phyloP scores from a whole-genome alignment of 495 filamentous ascomycete genomes.

The Hypoxylon cercidicola region DNA sequence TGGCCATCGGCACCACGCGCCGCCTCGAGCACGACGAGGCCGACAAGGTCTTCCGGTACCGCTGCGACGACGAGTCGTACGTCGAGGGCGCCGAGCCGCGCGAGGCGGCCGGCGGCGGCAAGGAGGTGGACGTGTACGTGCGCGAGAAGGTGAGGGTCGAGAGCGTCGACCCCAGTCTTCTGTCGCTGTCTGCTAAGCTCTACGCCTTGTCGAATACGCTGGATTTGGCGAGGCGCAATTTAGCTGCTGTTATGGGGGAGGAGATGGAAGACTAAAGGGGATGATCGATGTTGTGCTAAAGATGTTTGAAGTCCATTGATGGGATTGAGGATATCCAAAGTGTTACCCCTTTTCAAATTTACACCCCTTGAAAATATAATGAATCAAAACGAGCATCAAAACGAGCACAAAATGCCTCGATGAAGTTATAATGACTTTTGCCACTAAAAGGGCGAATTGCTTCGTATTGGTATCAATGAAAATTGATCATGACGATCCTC shows the following conservation, averaged over 20 bases:
- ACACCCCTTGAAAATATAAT: no score
- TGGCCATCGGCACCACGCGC: slow-evolving; percentile 67
- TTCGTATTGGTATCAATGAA: slow-evolving; percentile 31
- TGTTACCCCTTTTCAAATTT: no score
- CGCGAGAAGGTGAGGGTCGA: slow-evolving; percentile 91
- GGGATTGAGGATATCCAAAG: no score
- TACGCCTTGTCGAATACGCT: slow-evolving; percentile 81
- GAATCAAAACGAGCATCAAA: no score
- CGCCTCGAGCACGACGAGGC: slow-evolving; percentile 83
- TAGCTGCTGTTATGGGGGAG: slow-evolving; percentile 83
- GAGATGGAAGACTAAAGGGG: slow-evolving; percentile 51
- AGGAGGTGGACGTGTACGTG: slow-evolving; percentile 74
- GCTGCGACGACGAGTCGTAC: slow-evolving; percentile 35
- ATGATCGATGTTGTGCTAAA: not conserved
- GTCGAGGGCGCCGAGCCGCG: slow-evolving; percentile 6
- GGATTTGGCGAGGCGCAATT: slow-evolving; percentile 70
- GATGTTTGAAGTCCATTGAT: no score
- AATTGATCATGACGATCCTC: slow-evolving; percentile 3
- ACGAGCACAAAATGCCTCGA: no score
- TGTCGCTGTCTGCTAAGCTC: slow-evolving; percentile 89
- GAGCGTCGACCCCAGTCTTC: slow-evolving; percentile 87
- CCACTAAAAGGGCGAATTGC: slow-evolving; percentile 15
- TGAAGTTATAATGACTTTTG: not conserved
- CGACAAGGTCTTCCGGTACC: slow-evolving; percentile 73
- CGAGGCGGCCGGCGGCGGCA: not conserved